A percentile compares a stretch with the other conserved stretches of the same genome.
These are phyloP conservation scores for Podila minutissima DNA, from an alignment of 192 early-diverging fungal genomes.

Conservation along the genomic window DNA sequence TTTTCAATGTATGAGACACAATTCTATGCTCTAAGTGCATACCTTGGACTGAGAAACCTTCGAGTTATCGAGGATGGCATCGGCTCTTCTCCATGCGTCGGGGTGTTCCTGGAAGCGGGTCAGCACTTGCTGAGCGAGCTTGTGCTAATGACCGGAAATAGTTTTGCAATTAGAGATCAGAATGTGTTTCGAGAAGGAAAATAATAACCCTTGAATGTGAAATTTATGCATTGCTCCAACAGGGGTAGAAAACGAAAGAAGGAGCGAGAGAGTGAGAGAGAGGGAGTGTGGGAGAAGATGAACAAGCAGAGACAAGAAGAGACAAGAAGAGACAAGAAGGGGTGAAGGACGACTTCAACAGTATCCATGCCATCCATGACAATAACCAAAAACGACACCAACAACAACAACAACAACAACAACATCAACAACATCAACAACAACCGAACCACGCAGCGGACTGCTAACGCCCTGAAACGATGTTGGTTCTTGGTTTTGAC, in stretches of 20 bases:
- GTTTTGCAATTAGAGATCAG: neutral
- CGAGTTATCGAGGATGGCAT: conserved; percentile 89
- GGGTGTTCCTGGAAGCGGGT: conserved; percentile 96
- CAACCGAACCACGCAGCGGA: too few species aligned
- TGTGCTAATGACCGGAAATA: conserved; percentile 67
- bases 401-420: neutral
- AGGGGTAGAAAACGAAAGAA: too few species aligned
- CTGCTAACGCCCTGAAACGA: too few species aligned
- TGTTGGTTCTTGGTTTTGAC: too few species aligned
- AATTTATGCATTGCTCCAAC: neutral
- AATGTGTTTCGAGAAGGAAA: neutral
- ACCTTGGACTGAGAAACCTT: conserved; percentile 87
- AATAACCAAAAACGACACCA: neutral
- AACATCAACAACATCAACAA: too few species aligned
- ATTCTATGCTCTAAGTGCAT: conserved; percentile 1
- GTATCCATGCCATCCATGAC: neutral
- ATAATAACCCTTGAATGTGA: conserved; percentile 1
- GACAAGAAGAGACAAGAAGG: neutral
- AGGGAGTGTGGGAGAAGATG: neutral
- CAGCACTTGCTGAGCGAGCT: conserved; percentile 85
- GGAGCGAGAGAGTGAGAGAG: too few species aligned
- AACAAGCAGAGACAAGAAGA: neutral
- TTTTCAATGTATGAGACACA: neutral
- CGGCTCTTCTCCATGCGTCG: conserved; percentile 95
- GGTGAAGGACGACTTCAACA: neutral